Conservation (phyloP, 352 stramenopile genomes). For the Pilasporangium apinafurcum region DNA sequence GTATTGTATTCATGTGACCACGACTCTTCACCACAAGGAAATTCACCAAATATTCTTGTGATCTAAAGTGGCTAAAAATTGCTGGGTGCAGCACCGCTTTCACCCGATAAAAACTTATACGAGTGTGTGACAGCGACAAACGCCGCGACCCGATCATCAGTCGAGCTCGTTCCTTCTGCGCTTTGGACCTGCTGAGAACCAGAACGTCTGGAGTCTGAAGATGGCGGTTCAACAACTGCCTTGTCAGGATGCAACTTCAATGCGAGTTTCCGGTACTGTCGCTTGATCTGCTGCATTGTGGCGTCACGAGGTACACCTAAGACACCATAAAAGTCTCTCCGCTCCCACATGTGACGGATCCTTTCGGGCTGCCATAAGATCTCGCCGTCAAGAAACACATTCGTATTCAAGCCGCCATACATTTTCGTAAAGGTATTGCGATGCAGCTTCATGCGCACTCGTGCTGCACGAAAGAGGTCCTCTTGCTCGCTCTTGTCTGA, state of each 20-base stretch:
- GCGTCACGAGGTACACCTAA: constrained; percentile 60
- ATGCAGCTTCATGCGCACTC: constrained; percentile 76
- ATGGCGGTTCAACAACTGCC: constrained; percentile 18
- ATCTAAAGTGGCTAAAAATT: constrained; percentile 13
- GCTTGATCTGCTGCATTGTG: constrained; percentile 66
- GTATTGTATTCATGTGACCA: no score
- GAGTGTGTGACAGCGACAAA: constrained; percentile 76
- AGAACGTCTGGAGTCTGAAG: constrained; percentile 23
- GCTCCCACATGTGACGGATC: constrained; percentile 77
- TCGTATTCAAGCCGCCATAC: constrained; percentile 17
- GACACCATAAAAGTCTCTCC: constrained; percentile 70
- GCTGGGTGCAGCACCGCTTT: constrained; percentile 29
- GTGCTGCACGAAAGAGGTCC: constrained; percentile 65
- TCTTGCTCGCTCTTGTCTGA: constrained; percentile 58
- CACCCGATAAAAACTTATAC: constrained; percentile 67
- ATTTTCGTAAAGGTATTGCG: constrained; percentile 37
- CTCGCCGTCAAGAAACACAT: constrained; percentile 46
- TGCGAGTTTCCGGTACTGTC: constrained; percentile 79
- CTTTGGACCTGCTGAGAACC: constrained; percentile 1
- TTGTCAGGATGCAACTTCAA: constrained; percentile 84
- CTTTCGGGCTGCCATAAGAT: constrained; percentile 72
- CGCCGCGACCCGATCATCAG: constrained; percentile 58
- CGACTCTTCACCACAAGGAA: no score
- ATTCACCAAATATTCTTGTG: neutral
- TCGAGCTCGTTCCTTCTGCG: constrained; percentile 8